phyloP scores from a whole-genome alignment of 2,329 filamentous ascomycete genomes.

The Rhinocladiella mackenziei region DNA sequence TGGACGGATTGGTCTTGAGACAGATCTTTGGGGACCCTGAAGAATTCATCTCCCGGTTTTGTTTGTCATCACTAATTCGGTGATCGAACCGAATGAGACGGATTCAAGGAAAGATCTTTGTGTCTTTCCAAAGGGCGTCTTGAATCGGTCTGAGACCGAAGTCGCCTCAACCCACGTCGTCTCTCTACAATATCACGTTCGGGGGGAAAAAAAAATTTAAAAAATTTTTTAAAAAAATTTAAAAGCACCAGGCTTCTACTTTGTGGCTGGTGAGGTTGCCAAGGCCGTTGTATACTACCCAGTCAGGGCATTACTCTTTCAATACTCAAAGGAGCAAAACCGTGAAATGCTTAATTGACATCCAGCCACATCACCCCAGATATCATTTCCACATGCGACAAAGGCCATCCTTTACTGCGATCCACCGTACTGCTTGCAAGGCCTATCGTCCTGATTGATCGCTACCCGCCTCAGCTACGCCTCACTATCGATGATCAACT shows the following conservation, averaged over 20 bases:
- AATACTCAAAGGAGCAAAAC: conserved; percentile 1
- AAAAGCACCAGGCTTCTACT: neutral
- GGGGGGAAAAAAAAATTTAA: neutral
- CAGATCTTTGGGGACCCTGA: conserved; percentile 19
- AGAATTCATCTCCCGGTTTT: conserved; percentile 4
- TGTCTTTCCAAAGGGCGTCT: conserved; percentile 2
- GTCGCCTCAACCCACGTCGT: neutral
- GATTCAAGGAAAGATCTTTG: neutral
- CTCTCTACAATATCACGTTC: neutral
- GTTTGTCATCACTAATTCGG: conserved; percentile 12
- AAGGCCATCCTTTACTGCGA: conserved; percentile 5
- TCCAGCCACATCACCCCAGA: conserved; percentile 4
- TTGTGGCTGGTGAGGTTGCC: conserved; percentile 11
- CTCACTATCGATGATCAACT: conserved; percentile 18
- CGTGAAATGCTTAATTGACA: conserved; percentile 9
- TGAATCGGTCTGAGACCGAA: neutral
- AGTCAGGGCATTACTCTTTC: conserved; percentile 2
- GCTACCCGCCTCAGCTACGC: conserved; percentile 2
- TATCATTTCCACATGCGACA: conserved; percentile 20
- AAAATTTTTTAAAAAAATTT: too few species aligned
- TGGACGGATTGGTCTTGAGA: conserved; percentile 9
- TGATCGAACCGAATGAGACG: conserved; percentile 9
- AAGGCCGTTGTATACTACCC: conserved; percentile 2
- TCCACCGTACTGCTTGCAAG: conserved; percentile 16
- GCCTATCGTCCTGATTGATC: conserved; percentile 20